Conservation (phyloP, 805 yeast species). For the Groenewaldozyma salmanticensis region DNA sequence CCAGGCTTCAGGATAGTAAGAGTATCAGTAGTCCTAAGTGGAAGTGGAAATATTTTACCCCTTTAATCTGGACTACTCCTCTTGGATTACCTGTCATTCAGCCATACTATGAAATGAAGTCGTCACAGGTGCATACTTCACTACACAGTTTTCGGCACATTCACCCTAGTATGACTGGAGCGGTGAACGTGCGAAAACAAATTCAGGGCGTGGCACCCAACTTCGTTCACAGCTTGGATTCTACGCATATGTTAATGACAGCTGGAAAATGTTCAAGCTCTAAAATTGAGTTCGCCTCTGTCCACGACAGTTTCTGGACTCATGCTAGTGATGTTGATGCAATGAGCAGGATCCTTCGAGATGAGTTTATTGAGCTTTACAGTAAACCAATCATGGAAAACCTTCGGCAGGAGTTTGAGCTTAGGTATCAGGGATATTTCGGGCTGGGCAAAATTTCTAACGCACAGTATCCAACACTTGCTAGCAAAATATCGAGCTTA, state of each 20-base stretch:
- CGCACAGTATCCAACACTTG: not conserved
- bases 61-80: slow-evolving; percentile 97
- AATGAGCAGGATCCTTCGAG: slow-evolving; percentile 63
- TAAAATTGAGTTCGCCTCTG: slow-evolving; percentile 76
- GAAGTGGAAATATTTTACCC: slow-evolving; percentile 46
- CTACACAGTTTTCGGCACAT: slow-evolving; percentile 75
- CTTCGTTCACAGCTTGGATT: slow-evolving; percentile 88
- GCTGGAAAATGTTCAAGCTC: slow-evolving; percentile 56
- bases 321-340: slow-evolving; percentile 73
- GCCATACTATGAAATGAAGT: slow-evolving; percentile 68
- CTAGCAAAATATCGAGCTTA: not conserved
- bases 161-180: slow-evolving; percentile 75
- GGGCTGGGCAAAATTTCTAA: slow-evolving; percentile 44
- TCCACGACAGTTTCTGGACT: slow-evolving; percentile 97
- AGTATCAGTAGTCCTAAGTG: slow-evolving; percentile 1
- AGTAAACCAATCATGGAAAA: slow-evolving; percentile 56
- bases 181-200: slow-evolving; percentile 81
- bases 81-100: slow-evolving; percentile 92
- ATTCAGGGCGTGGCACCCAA: slow-evolving; percentile 91
- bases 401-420: slow-evolving; percentile 66
- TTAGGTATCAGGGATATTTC: slow-evolving; percentile 63
- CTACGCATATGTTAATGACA: slow-evolving; percentile 89
- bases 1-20: not conserved
- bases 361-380: slow-evolving; percentile 71
- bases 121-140: slow-evolving; percentile 59